These are phyloP conservation scores for Clonostachys rosea DNA, from an alignment of 2,329 filamentous ascomycete species.

Conservation along the genomic window DNA sequence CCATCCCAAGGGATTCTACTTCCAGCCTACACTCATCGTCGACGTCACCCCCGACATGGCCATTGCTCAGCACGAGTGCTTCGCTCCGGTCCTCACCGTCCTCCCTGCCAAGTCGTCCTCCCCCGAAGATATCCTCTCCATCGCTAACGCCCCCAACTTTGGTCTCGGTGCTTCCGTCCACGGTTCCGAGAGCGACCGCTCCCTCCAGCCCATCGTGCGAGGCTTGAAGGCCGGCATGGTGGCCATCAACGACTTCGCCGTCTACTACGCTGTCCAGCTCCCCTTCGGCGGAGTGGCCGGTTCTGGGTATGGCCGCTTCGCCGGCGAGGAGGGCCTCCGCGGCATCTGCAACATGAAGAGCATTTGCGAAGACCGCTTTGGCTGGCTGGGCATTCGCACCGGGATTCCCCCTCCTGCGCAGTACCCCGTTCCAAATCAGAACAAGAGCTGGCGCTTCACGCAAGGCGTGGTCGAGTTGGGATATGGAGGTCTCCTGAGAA, in stretches of 20 bases:
- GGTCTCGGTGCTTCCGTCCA: slow-evolving; percentile 89
- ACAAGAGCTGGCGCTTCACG: slow-evolving; percentile 60
- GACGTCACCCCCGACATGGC: slow-evolving; percentile 83
- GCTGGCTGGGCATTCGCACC: slow-evolving; percentile 62
- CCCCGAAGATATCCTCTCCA: slow-evolving; percentile 58
- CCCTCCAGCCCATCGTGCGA: slow-evolving; percentile 59
- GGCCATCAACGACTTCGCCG: slow-evolving; percentile 90
- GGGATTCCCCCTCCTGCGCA: slow-evolving; percentile 74
- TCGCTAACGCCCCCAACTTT: slow-evolving; percentile 82
- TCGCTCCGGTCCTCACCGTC: slow-evolving; percentile 84
- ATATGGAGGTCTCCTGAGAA: slow-evolving; percentile 39
- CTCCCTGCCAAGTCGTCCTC: slow-evolving; percentile 67
- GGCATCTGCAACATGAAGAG: slow-evolving; percentile 85
- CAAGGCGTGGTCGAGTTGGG: slow-evolving; percentile 57
- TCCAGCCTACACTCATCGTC: slow-evolving; percentile 83
- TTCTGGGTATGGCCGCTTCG: slow-evolving; percentile 90
- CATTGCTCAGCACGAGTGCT: slow-evolving; percentile 88
- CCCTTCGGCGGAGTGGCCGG: slow-evolving; percentile 91
- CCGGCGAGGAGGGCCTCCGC: slow-evolving; percentile 81
- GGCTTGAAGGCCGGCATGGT: slow-evolving; percentile 84
- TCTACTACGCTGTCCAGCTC: slow-evolving; percentile 88
- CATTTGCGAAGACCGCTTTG: slow-evolving; percentile 71
- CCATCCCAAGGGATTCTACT: slow-evolving; percentile 82
- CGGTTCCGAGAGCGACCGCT: slow-evolving; percentile 57
- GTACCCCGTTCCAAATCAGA: slow-evolving; percentile 70